Conservation (phyloP, 2,329 filamentous ascomycete genomes). For the Reticulascus tulasneorum region DNA sequence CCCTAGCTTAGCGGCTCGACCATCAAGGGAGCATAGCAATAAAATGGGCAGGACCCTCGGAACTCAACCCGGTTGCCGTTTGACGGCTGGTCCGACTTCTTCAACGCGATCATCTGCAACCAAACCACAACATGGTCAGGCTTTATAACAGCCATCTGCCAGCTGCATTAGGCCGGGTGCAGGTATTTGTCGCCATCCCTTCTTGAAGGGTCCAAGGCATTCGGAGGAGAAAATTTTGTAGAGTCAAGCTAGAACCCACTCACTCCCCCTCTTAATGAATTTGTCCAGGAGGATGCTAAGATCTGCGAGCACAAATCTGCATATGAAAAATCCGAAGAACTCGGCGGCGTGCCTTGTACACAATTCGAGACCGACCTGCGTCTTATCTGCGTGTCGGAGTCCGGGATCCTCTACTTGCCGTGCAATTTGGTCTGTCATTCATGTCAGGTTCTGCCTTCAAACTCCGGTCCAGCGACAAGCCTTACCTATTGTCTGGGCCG, state of each 20-base stretch:
- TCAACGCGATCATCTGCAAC: too few relatives aligned
- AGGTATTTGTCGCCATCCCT: too few relatives aligned
- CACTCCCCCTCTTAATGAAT: slow-evolving; percentile 91
- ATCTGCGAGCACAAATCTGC: slow-evolving; percentile 88
- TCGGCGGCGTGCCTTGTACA: slow-evolving; percentile 91
- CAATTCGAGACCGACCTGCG: slow-evolving; percentile 90
- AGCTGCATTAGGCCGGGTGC: too few relatives aligned
- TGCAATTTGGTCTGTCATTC: slow-evolving; percentile 76
- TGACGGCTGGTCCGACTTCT: too few relatives aligned
- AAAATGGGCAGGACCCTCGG: too few relatives aligned
- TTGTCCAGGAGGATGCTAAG: slow-evolving; percentile 85
- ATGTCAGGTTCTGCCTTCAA: slow-evolving; percentile 18
- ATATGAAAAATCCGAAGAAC: slow-evolving; percentile 96
- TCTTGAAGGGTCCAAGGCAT: too few relatives aligned
- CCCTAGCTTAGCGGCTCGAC: too few relatives aligned
- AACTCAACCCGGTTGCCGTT: too few relatives aligned
- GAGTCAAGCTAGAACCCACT: slow-evolving; percentile 69
- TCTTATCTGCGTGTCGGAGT: slow-evolving; percentile 84
- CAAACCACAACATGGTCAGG: background rate
- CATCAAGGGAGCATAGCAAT: too few relatives aligned
- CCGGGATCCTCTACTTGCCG: slow-evolving; percentile 95
- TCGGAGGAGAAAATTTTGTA: too few relatives aligned
- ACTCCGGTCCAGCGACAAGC: slow-evolving; percentile 9
- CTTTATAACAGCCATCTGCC: background rate
- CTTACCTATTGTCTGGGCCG: slow-evolving; percentile 87